Conservation (phyloP, 805 yeast species). For the Hemisphaericaspora nanyangensis region DNA sequence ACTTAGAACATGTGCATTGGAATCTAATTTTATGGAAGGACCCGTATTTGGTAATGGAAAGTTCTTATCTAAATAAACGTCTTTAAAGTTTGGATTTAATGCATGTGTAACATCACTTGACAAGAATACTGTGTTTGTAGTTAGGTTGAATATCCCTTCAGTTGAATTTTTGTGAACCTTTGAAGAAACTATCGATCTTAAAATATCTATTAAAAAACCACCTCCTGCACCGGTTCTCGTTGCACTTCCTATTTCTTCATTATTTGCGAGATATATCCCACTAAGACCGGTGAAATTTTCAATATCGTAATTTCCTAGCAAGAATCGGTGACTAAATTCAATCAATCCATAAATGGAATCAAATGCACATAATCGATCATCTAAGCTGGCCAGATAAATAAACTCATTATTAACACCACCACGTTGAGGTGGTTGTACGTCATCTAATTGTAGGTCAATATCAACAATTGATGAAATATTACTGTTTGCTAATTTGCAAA, state of each 20-base stretch:
- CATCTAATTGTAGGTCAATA: constrained; percentile 36
- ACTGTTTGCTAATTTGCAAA: constrained; percentile 20
- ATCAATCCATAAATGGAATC: constrained; percentile 32
- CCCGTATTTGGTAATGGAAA: constrained; percentile 39
- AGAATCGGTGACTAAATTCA: constrained; percentile 16
- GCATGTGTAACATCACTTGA: constrained; percentile 45
- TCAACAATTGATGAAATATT: constrained; percentile 22
- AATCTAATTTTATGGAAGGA: constrained; percentile 32
- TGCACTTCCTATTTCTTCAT: constrained; percentile 41
- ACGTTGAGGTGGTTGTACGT: constrained; percentile 30
- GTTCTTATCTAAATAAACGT: constrained; percentile 28
- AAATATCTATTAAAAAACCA: constrained; percentile 19
- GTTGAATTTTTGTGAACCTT: background rate
- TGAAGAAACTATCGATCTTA: constrained; percentile 3
- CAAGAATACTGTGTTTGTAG: constrained; percentile 28
- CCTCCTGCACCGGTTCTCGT: constrained; percentile 40
- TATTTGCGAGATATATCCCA: constrained; percentile 32
- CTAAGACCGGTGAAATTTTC: constrained; percentile 23
- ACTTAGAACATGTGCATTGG: constrained; percentile 35
- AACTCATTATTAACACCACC: constrained; percentile 38
- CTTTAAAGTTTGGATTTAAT: constrained; percentile 37
- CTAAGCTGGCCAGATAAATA: constrained; percentile 36
- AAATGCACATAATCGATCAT: constrained; percentile 40
- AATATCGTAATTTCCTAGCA: constrained; percentile 8
- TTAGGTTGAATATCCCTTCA: constrained; percentile 8